phyloP scores from a whole-genome alignment of 73 alveolate species.

The Uronychia setigera region DNA sequence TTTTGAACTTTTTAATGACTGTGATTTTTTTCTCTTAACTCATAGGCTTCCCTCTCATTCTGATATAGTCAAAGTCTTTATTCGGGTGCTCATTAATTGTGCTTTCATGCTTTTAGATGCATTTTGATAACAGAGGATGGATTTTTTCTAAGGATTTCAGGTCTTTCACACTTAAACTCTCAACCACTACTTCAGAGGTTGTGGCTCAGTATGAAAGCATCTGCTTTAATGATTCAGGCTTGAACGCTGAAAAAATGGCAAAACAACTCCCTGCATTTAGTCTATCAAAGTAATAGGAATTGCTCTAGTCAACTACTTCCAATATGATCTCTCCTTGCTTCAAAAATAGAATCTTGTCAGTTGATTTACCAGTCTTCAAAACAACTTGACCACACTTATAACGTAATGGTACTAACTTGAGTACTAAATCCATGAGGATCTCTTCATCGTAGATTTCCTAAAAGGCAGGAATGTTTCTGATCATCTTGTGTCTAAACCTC shows the following conservation, averaged over 20 bases:
- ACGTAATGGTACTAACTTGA: constrained; percentile 31
- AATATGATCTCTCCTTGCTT: constrained; percentile 52
- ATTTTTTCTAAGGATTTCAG: constrained; percentile 19
- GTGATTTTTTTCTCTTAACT: constrained; percentile 1
- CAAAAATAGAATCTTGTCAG: constrained; percentile 37
- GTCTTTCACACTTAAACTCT: constrained; percentile 24
- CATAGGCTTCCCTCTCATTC: constrained; percentile 37
- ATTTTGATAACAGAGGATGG: constrained; percentile 4
- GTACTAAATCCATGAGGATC: constrained; percentile 30
- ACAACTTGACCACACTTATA: constrained; percentile 46
- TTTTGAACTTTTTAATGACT: constrained; percentile 30
- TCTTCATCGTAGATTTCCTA: constrained; percentile 9
- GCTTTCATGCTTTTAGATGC: constrained; percentile 19
- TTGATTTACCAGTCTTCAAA: constrained; percentile 51
- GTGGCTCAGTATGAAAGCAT: constrained; percentile 30
- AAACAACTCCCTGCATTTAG: constrained; percentile 65
- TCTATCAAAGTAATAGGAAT: constrained; percentile 25
- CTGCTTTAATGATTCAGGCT: constrained; percentile 20
- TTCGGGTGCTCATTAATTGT: constrained; percentile 31
- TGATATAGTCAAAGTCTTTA: constrained; percentile 43
- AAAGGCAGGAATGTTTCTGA: constrained; percentile 50
- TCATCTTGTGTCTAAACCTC: constrained; percentile 39
- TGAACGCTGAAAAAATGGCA: constrained; percentile 48
- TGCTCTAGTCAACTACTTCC: constrained; percentile 13
- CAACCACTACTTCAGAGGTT: constrained; percentile 33